Conservation (phyloP, 2,329 filamentous ascomycete species). For the Nakataea oryzae region DNA sequence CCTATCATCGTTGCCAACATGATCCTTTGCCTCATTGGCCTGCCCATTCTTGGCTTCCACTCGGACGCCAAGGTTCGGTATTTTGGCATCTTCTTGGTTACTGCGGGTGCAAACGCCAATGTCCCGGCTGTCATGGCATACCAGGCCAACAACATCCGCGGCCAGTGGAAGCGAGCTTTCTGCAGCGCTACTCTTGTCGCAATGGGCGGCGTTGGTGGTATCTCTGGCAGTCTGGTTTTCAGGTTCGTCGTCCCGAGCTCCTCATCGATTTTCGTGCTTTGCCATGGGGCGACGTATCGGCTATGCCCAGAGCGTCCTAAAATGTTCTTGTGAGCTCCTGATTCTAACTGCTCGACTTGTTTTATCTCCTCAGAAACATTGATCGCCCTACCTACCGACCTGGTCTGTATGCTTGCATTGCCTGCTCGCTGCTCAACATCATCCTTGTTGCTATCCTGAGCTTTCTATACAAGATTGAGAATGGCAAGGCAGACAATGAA, state of each 20-base stretch:
- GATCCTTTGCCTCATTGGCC: slow-evolving; percentile 54
- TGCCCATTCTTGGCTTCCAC: slow-evolving; percentile 64
- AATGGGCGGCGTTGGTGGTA: slow-evolving; percentile 69
- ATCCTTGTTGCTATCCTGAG: slow-evolving; percentile 31
- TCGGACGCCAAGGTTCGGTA: slow-evolving; percentile 48
- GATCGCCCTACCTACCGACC: slow-evolving; percentile 43
- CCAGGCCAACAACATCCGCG: slow-evolving; percentile 80
- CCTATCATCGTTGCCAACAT: slow-evolving; percentile 57
- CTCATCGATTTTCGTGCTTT: not conserved
- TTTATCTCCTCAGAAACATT: slow-evolving; percentile 3
- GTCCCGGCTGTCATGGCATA: slow-evolving; percentile 66
- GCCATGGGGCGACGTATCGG: not conserved
- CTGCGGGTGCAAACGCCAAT: slow-evolving; percentile 68
- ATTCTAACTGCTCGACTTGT: not conserved
- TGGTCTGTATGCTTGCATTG: slow-evolving; percentile 44
- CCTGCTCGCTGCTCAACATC: slow-evolving; percentile 34
- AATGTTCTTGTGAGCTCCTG: not conserved
- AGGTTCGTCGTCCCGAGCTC: slow-evolving; percentile 18
- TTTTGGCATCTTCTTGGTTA: slow-evolving; percentile 66
- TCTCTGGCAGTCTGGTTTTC: slow-evolving; percentile 66
- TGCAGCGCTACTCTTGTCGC: slow-evolving; percentile 67
- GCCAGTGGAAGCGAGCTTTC: slow-evolving; percentile 81
- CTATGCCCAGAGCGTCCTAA: too few species aligned
- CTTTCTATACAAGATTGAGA: slow-evolving; percentile 29
- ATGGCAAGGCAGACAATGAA: slow-evolving; percentile 40